Evolutionary conservation across 139 green algal genomes (phyloP), one percentile per base, ranked within the genome.

Genomic region (Spirogloea muscicola): DNA sequence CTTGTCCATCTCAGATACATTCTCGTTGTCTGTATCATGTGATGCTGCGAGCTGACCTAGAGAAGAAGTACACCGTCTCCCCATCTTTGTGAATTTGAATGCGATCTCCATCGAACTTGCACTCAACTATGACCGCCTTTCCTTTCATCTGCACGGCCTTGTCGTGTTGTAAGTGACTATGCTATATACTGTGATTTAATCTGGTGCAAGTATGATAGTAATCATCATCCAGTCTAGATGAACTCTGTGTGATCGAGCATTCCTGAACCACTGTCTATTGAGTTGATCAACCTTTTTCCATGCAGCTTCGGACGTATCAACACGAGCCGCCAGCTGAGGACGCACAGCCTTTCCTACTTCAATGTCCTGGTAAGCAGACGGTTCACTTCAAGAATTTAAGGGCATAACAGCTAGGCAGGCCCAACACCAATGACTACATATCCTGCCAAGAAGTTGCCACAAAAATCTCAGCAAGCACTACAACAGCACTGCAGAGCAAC

Each of bases 91-190:
- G 90, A 58, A 93, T 40, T 75, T 94, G 89, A 7, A 94, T 85
- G 3, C 79, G 72, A 16, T 85, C 82, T 7, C 90, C 91, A 60
- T 94, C 91, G 69, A 95, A 88, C 74, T 95, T 95, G 42, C 81
- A 84, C 58, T 96, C 91, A 21, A 87, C 65, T 34, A 93, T 67
- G 62, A 94, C 62, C 25, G 13, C 31, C 61, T 76, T 92, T 6
- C 78, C 60, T 27, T 52, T 48, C 72, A 79, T 76, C 72, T 79
- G 63, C 63, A n/a, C n/a, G n/a, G n/a, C n/a, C n/a, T n/a, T n/a
- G n/a, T n/a, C n/a, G n/a, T n/a, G n/a, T n/a, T n/a, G n/a, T n/a
- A n/a, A n/a, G n/a, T n/a, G n/a, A n/a, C n/a, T n/a, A n/a, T n/a
- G n/a, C n/a, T n/a, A n/a, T n/a, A n/a, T n/a, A n/a, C n/a, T n/a